Evolutionary conservation across 2,329 filamentous ascomycete genomes (phyloP).

Genomic region (Exophiala viscosa): DNA sequence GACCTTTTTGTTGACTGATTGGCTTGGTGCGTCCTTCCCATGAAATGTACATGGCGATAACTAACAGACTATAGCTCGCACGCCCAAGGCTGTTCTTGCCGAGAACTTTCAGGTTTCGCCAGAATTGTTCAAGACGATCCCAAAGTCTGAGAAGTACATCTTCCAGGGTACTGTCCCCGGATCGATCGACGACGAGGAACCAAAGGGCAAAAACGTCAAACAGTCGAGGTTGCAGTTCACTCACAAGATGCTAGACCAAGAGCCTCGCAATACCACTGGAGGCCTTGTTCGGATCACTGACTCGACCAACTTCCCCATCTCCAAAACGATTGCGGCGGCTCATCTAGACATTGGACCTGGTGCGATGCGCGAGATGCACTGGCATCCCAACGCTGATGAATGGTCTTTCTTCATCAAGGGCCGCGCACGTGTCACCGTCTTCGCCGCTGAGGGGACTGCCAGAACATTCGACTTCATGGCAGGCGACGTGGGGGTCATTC

Average conservation of each 20-base stretch:
- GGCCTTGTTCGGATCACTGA: slow-evolving; percentile 72
- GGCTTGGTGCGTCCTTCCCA: slow-evolving; percentile 48
- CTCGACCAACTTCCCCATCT: slow-evolving; percentile 71
- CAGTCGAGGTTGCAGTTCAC: slow-evolving; percentile 66
- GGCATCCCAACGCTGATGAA: slow-evolving; percentile 75
- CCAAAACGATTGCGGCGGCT: slow-evolving; percentile 68
- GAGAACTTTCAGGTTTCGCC: slow-evolving; percentile 73
- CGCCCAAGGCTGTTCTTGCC: slow-evolving; percentile 65
- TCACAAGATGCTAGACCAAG: slow-evolving; percentile 67
- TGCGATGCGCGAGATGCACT: slow-evolving; percentile 75
- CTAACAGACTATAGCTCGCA: slow-evolving; percentile 51
- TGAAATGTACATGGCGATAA: neutral
- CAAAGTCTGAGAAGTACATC: slow-evolving; percentile 67
- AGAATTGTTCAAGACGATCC: slow-evolving; percentile 66
- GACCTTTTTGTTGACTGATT: slow-evolving; percentile 71
- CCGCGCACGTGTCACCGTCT: slow-evolving; percentile 69
- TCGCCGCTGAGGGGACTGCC: slow-evolving; percentile 64
- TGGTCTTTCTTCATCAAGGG: slow-evolving; percentile 77
- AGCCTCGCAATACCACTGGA: slow-evolving; percentile 62
- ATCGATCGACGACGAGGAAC: slow-evolving; percentile 63
- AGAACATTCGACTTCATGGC: slow-evolving; percentile 72
- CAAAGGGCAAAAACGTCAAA: slow-evolving; percentile 56
- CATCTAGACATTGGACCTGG: slow-evolving; percentile 68
- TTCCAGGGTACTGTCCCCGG: slow-evolving; percentile 66
- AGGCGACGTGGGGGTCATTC: slow-evolving; percentile 74